These are phyloP conservation scores for Pseudocercospora macadamiae DNA, from an alignment of 2,329 filamentous ascomycete species.

Conservation along the genomic window DNA sequence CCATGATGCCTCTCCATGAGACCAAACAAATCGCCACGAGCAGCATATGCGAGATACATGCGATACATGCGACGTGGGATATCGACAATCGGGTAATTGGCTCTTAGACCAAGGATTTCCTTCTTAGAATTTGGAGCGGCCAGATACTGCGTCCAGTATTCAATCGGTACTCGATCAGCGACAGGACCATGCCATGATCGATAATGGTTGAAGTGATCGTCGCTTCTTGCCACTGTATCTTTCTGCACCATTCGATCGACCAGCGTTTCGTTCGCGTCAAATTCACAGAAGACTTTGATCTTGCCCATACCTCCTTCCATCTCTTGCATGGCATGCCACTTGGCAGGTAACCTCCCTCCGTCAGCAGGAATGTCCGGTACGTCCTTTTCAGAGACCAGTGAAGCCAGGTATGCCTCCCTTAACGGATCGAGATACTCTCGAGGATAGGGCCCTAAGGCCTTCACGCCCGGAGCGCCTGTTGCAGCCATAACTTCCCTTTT, in stretches of 20 bases:
- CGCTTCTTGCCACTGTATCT: constrained; percentile 1
- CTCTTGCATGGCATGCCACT: neutral
- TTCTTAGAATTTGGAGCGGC: neutral
- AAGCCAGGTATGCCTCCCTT: neutral
- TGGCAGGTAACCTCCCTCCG: neutral
- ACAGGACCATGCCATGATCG: constrained; percentile 13
- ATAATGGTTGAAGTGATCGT: neutral
- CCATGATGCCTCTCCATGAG: neutral
- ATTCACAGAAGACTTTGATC: neutral
- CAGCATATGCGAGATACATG: constrained; percentile 12
- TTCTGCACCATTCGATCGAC: constrained; percentile 11
- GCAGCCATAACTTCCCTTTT: too few relatives aligned
- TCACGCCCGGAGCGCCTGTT: too few relatives aligned
- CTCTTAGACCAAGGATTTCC: neutral
- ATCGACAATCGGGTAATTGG: neutral
- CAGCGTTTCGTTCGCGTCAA: neutral
- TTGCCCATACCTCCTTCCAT: constrained; percentile 13
- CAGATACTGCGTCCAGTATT: constrained; percentile 10
- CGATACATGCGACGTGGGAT: neutral
- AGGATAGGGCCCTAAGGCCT: neutral
- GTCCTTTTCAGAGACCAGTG: neutral
- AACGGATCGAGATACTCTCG: neutral
- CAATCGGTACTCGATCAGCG: constrained; percentile 1
- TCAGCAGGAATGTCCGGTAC: neutral
- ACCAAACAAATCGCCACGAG: constrained; percentile 9